phyloP scores from a whole-genome alignment of 352 stramenopile genomes.

The Aphanomyces invadans region DNA sequence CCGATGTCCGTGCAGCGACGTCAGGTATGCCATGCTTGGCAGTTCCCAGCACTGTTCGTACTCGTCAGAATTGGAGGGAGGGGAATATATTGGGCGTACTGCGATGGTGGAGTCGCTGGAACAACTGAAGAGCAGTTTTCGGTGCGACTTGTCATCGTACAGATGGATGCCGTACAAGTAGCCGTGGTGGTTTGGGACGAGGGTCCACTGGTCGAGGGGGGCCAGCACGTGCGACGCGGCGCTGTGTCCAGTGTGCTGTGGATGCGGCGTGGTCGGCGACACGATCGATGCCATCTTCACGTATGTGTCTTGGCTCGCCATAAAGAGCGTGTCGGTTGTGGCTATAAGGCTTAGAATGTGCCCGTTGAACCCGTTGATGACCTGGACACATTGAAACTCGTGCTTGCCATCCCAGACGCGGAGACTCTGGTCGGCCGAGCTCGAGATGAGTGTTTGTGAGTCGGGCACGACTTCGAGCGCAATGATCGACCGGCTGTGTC shows the following conservation, averaged over 20 bases:
- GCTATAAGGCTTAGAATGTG: conserved; percentile 12
- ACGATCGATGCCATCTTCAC: conserved; percentile 11
- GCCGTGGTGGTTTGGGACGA: conserved; percentile 13
- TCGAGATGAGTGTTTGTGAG: conserved; percentile 10
- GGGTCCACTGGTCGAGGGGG: conserved; percentile 2
- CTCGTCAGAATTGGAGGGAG: too few relatives aligned
- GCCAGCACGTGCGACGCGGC: neutral
- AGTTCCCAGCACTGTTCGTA: conserved; percentile 21
- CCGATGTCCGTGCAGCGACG: conserved; percentile 4
- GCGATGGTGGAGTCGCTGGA: conserved; percentile 17
- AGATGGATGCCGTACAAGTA: conserved; percentile 18
- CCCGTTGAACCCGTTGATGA: conserved; percentile 12
- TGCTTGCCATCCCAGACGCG: conserved; percentile 15
- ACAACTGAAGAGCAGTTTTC: conserved; percentile 6
- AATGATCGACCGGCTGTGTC: conserved; percentile 15
- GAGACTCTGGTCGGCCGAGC: conserved; percentile 14
- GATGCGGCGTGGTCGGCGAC: neutral
- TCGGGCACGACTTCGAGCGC: conserved; percentile 11
- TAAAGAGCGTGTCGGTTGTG: conserved; percentile 22
- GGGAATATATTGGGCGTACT: neutral
- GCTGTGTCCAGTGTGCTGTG: too few relatives aligned
- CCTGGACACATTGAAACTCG: conserved; percentile 13
- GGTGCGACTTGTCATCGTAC: neutral
- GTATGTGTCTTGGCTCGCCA: conserved; percentile 19
- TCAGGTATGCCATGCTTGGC: neutral